Percentiles rank a stretch among this genome's conserved stretches.
phyloP scores from a whole-genome alignment of 2,329 filamentous ascomycete genomes.

The Didymella pomorum region DNA sequence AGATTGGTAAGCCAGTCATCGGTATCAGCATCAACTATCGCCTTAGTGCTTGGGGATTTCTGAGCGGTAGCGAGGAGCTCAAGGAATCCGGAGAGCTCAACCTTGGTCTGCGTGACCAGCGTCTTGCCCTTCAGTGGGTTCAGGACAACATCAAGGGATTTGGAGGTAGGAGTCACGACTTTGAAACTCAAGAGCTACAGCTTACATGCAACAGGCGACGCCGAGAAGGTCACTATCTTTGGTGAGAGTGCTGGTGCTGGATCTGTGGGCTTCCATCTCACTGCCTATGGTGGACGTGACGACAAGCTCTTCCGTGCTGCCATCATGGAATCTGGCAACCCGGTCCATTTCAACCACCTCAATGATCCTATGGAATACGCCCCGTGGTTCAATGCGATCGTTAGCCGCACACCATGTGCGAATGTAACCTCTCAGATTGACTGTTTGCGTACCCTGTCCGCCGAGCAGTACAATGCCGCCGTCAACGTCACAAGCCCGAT shows the following conservation, averaged over 20 bases:
- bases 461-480: slow-evolving; percentile 64
- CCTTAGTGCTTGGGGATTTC: slow-evolving; percentile 69
- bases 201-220: slow-evolving; percentile 47
- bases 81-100: slow-evolving; percentile 56
- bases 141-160: slow-evolving; percentile 55
- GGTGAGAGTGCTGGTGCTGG: slow-evolving; percentile 56
- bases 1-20: slow-evolving; percentile 59
- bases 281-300: slow-evolving; percentile 57
- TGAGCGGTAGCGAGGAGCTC: slow-evolving; percentile 55
- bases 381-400: slow-evolving; percentile 33
- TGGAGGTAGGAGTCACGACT: slow-evolving; percentile 41
- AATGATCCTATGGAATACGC: slow-evolving; percentile 31
- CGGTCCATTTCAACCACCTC: slow-evolving; percentile 41
- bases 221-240: slow-evolving; percentile 55
- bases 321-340: slow-evolving; percentile 56
- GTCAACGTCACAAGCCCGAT: slow-evolving; percentile 56
- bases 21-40: slow-evolving; percentile 60
- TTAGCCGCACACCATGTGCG: slow-evolving; percentile 35
- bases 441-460: slow-evolving; percentile 66
- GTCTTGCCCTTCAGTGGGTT: slow-evolving; percentile 57
- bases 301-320: slow-evolving; percentile 58
- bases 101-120: slow-evolving; percentile 57
- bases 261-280: slow-evolving; percentile 56
- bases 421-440: slow-evolving; percentile 38
- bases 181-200: slow-evolving; percentile 17